These are phyloP conservation scores for Schwanniomyces yamadae DNA, from an alignment of 805 yeast genomes.

Conservation along the genomic window DNA sequence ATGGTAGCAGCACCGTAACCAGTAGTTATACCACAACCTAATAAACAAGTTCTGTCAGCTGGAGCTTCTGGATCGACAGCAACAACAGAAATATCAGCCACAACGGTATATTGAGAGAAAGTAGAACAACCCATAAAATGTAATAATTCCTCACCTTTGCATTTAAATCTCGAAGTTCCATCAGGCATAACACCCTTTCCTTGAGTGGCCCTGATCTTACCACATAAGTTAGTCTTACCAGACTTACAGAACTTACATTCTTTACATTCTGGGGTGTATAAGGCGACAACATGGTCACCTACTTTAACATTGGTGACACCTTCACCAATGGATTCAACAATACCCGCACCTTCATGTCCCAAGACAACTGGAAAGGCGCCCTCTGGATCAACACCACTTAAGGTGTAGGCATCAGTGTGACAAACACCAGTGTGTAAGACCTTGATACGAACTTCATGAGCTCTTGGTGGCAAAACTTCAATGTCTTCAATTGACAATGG, in stretches of 20 bases:
- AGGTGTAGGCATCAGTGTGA: constrained; percentile 97
- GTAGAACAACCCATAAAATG: constrained; percentile 99
- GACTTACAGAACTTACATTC: constrained; percentile 93
- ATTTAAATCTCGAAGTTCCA: constrained; percentile 87
- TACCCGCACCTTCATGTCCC: constrained; percentile 99
- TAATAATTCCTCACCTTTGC: constrained; percentile 77
- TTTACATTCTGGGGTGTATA: constrained; percentile 95
- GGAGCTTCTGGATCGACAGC: constrained; percentile 85
- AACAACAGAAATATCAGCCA: constrained; percentile 95
- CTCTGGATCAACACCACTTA: constrained; percentile 94
- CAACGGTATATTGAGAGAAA: constrained; percentile 95
- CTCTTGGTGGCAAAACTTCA: constrained; percentile 90
- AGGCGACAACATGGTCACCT: constrained; percentile 91
- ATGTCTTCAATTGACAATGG: constrained; percentile 81
- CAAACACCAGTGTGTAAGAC: constrained; percentile 90
- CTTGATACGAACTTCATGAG: constrained; percentile 96
- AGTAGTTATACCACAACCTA: constrained; percentile 98
- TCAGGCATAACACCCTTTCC: constrained; percentile 99
- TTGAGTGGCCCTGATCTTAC: constrained; percentile 94
- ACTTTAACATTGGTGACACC: constrained; percentile 86
- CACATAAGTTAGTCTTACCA: constrained; percentile 96
- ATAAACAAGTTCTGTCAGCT: constrained; percentile 81
- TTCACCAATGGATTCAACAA: constrained; percentile 92
- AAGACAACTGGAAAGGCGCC: constrained; percentile 91
- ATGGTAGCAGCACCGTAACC: constrained; percentile 97